A percentile compares a stretch with the other conserved stretches of the same genome.
Evolutionary conservation across 331 rosid genomes (phyloP).

Genomic region (Malus hybrid): DNA sequence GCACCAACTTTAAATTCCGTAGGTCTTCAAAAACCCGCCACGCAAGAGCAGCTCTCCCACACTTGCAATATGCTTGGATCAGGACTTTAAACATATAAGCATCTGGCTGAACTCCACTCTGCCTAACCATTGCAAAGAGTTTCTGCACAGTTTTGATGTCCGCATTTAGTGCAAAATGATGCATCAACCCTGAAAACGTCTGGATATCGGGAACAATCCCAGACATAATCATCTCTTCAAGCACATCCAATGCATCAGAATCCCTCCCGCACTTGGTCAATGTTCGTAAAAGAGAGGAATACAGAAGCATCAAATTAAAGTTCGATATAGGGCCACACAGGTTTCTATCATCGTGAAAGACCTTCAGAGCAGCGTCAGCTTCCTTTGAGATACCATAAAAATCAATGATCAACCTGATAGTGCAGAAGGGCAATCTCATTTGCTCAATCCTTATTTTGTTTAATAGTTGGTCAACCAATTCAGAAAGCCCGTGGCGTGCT

Average conservation of each 20-base stretch:
- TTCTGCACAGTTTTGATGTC: slow-evolving; percentile 66
- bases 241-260: slow-evolving; percentile 49
- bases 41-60: slow-evolving; percentile 62
- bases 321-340: slow-evolving; percentile 58
- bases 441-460: slow-evolving; percentile 61
- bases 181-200: slow-evolving; percentile 69
- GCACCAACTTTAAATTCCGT: slow-evolving; percentile 47
- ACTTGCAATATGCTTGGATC: slow-evolving; percentile 72
- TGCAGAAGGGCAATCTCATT: slow-evolving; percentile 64
- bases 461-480: slow-evolving; percentile 56
- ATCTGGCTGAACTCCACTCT: slow-evolving; percentile 60
- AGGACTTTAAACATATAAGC: slow-evolving; percentile 56
- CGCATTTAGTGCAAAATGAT: slow-evolving; percentile 46
- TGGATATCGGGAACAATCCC: slow-evolving; percentile 68
- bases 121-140: slow-evolving; percentile 67
- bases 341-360: slow-evolving; percentile 46
- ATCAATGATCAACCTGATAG: slow-evolving; percentile 63
- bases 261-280: slow-evolving; percentile 59
- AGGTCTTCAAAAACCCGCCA: slow-evolving; percentile 70
- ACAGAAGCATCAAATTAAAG: slow-evolving; percentile 53
- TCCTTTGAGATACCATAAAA: slow-evolving; percentile 70
- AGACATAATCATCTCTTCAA: slow-evolving; percentile 65
- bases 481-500: slow-evolving; percentile 55
- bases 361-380: slow-evolving; percentile 72
- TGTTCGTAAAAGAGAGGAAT: slow-evolving; percentile 68